Conservation (phyloP, 805 yeast genomes). For the Brettanomyces bruxellensis region DNA sequence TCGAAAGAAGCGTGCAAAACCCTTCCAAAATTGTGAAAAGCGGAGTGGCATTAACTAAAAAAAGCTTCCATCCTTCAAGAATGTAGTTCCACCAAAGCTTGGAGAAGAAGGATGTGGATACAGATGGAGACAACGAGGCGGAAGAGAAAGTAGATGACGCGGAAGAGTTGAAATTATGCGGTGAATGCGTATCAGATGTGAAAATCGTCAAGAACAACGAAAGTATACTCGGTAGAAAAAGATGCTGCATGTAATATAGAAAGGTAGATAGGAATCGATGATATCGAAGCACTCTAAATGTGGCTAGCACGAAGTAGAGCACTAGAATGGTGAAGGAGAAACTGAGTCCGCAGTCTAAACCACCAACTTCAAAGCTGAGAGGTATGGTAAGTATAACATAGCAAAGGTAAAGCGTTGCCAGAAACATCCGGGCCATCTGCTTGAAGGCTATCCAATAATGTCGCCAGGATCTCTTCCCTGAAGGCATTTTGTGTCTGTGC, state of each 20-base stretch:
- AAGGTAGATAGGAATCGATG: constrained; percentile 35
- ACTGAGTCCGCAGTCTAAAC: constrained; percentile 80
- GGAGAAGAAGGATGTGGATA: constrained; percentile 7
- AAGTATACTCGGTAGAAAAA: constrained; percentile 72
- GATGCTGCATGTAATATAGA: constrained; percentile 73
- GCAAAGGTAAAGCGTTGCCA: constrained; percentile 53
- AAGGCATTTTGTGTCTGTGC: neutral
- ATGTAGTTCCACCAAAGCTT: constrained; percentile 28
- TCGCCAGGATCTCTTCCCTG: neutral
- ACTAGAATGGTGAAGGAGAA: constrained; percentile 67
- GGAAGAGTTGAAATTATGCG: constrained; percentile 1
- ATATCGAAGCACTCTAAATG: constrained; percentile 49
- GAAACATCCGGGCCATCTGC: constrained; percentile 26
- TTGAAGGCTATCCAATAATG: constrained; percentile 6
- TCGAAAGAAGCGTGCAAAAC: constrained; percentile 81
- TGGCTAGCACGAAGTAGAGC: constrained; percentile 64
- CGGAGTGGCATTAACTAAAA: constrained; percentile 77
- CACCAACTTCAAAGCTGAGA: constrained; percentile 89
- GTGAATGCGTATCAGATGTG: constrained; percentile 23
- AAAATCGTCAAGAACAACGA: constrained; percentile 58
- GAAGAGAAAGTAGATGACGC: constrained; percentile 2
- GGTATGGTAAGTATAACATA: constrained; percentile 80
- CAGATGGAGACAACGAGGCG: neutral
- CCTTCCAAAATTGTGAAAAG: constrained; percentile 88
- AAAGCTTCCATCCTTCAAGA: constrained; percentile 60